These are phyloP conservation scores for Aquilaria sinensis DNA, from an alignment of 345 rosid species.

Conservation along the genomic window DNA sequence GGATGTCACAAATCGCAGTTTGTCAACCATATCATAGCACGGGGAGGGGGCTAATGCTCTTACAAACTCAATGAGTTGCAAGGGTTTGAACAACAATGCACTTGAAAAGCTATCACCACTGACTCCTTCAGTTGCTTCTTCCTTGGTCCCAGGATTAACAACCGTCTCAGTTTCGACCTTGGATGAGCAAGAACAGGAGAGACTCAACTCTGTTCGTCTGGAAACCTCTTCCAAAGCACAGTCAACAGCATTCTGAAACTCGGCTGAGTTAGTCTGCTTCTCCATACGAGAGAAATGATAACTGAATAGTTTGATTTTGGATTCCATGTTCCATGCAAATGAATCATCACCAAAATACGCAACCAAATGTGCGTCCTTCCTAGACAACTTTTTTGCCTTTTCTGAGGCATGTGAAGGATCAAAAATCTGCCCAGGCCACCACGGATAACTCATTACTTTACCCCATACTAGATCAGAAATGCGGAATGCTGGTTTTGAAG, in stretches of 20 bases:
- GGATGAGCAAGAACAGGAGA: slow-evolving; percentile 66
- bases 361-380: slow-evolving; percentile 44
- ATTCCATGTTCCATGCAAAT: slow-evolving; percentile 64
- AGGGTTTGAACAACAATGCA: slow-evolving; percentile 47
- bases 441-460: slow-evolving; percentile 80
- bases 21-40: slow-evolving; percentile 24
- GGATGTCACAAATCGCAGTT: slow-evolving; percentile 37
- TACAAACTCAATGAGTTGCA: slow-evolving; percentile 34
- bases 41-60: slow-evolving; percentile 42
- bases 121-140: slow-evolving; percentile 32
- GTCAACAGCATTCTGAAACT: slow-evolving; percentile 50
- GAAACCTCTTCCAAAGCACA: slow-evolving; percentile 72
- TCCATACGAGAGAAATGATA: slow-evolving; percentile 52
- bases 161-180: slow-evolving; percentile 46
- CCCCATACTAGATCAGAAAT: slow-evolving; percentile 79
- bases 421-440: slow-evolving; percentile 93
- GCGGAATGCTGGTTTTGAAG: slow-evolving; percentile 18
- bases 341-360: slow-evolving; percentile 72
- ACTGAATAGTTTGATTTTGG: slow-evolving; percentile 55
- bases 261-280: slow-evolving; percentile 46
- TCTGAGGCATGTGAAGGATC: slow-evolving; percentile 46
- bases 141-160: slow-evolving; percentile 50
- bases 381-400: slow-evolving; percentile 55
- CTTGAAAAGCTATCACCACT: slow-evolving; percentile 46
- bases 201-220: slow-evolving; percentile 62